These are phyloP conservation scores for Mortierella antarctica DNA, from an alignment of 192 early-diverging fungal species.

Conservation along the genomic window DNA sequence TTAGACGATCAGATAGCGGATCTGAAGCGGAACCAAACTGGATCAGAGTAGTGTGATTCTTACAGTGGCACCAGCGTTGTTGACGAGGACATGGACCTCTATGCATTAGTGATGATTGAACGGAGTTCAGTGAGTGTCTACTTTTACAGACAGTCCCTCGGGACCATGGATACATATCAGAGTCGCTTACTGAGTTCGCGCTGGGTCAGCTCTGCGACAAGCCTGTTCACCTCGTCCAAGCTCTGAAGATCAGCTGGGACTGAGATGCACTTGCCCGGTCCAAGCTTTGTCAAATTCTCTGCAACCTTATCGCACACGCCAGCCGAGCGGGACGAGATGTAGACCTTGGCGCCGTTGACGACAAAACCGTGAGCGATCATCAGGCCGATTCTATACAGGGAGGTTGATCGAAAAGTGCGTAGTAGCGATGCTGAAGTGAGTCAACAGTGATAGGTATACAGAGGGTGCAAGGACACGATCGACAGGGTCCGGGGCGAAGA, in stretches of 20 bases:
- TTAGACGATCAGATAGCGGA: background rate
- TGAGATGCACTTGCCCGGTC: slow-evolving; percentile 79
- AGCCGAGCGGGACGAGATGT: slow-evolving; percentile 87
- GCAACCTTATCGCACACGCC: slow-evolving; percentile 70
- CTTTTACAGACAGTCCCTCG: background rate
- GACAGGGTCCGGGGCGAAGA: no score
- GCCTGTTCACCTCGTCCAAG: slow-evolving; percentile 63
- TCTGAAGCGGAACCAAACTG: background rate
- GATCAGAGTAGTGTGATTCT: background rate
- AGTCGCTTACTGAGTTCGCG: slow-evolving; percentile 66
- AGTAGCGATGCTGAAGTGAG: background rate
- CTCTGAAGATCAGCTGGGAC: slow-evolving; percentile 80
- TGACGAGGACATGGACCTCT: slow-evolving; percentile 88
- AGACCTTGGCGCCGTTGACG: slow-evolving; percentile 90
- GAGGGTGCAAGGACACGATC: background rate
- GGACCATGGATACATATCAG: background rate
- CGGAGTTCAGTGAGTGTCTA: background rate
- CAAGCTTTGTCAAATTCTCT: slow-evolving; percentile 70
- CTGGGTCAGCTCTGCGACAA: slow-evolving; percentile 68
- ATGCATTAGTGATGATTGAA: background rate
- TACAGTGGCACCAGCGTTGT: slow-evolving; percentile 81
- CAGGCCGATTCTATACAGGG: slow-evolving; percentile 55
- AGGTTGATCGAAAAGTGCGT: background rate
- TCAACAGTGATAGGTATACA: background rate
- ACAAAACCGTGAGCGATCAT: slow-evolving; percentile 78